Base-by-base conservation (phyloP, 2,329 filamentous ascomycete species). In the Chaetomium globosum region DNA sequence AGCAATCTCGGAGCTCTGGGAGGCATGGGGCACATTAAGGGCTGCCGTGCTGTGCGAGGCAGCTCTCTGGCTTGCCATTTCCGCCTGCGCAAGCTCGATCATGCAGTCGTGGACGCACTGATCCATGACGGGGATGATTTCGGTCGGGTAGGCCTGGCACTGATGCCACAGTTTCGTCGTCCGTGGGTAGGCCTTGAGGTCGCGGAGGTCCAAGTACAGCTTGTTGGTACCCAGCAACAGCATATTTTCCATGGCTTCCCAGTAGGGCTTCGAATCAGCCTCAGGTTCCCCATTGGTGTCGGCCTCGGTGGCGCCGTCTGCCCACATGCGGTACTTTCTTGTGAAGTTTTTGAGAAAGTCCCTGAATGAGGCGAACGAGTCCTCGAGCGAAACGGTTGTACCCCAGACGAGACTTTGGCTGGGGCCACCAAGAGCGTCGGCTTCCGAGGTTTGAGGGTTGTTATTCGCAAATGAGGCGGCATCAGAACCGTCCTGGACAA, bases 71-170 rank as follows among this genome's bases (percentile, higher is more conserved):
- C 87, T 87, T 39, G 89, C 82, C 83, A 90, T 91, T 73, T 96
- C 90, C 66, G 89, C 88, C 67, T 91, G 87, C 0, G 94, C 93
- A 58, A 98, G 80, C 74, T 97, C 93, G 28, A 95, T 86, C 89
- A 98, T 96, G 61, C 92, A 83, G 78, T 99, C 94, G 75, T 97
- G 96, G 59, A 97, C 87, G 6, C 89, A 88, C 77, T 96, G 92
- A 83, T 99, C 96, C 90, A 99, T 97, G 55, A 98, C 84, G 2
- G 94, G 93, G 53, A 99, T 90, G 61, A 99, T 93, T 83, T 99
- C 95, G 74, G 95, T 93, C 0, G 95, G 95, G 74, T 97, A 99
- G 16, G 91, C 89, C 75, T 96, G 92, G 65, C 96, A 82, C 77
- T 99, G 96, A 76, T 98, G 91, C 91, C 93, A 98, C 63, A 99